These are phyloP conservation scores for Vitis hybrid DNA, from an alignment of 177 flowering plant species.

Conservation along the genomic window DNA sequence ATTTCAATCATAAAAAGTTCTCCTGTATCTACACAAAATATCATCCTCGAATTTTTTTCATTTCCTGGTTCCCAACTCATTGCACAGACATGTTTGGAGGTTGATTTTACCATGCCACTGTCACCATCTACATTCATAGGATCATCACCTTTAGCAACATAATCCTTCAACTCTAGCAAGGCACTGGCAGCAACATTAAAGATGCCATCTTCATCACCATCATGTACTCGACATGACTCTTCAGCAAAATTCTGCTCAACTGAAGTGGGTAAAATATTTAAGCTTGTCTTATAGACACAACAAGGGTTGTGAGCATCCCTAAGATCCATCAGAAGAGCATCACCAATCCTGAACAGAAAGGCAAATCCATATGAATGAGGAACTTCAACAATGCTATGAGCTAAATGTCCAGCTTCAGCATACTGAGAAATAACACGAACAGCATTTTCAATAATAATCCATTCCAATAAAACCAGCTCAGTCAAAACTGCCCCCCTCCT, in stretches of 20 bases:
- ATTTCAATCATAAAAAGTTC: slow-evolving; percentile 65
- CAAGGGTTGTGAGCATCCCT: slow-evolving; percentile 64
- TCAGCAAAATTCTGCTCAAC: slow-evolving; percentile 49
- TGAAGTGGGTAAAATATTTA: slow-evolving; percentile 40
- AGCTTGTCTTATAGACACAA: slow-evolving; percentile 56
- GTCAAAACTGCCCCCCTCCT: slow-evolving; percentile 58
- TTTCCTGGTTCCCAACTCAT: slow-evolving; percentile 89
- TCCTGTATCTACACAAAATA: slow-evolving; percentile 74
- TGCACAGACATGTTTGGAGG: slow-evolving; percentile 55
- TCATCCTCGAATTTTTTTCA: slow-evolving; percentile 47
- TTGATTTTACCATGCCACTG: slow-evolving; percentile 21
- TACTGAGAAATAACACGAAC: slow-evolving; percentile 52
- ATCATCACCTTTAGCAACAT: slow-evolving; percentile 48
- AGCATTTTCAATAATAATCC: slow-evolving; percentile 51
- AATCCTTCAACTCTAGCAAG: slow-evolving; percentile 70
- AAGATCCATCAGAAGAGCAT: slow-evolving; percentile 82
- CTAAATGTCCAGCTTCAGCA: slow-evolving; percentile 70
- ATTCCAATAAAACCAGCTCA: slow-evolving; percentile 69
- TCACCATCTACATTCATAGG: slow-evolving; percentile 86
- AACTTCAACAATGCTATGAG: slow-evolving; percentile 72
- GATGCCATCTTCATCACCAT: slow-evolving; percentile 78
- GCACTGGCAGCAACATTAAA: slow-evolving; percentile 93
- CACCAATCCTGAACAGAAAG: slow-evolving; percentile 79
- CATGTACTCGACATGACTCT: slow-evolving; percentile 55
- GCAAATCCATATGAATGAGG: slow-evolving; percentile 72